These are phyloP conservation scores for Chrysosporium queenslandicum DNA, from an alignment of 2,329 filamentous ascomycete genomes.

Conservation along the genomic window DNA sequence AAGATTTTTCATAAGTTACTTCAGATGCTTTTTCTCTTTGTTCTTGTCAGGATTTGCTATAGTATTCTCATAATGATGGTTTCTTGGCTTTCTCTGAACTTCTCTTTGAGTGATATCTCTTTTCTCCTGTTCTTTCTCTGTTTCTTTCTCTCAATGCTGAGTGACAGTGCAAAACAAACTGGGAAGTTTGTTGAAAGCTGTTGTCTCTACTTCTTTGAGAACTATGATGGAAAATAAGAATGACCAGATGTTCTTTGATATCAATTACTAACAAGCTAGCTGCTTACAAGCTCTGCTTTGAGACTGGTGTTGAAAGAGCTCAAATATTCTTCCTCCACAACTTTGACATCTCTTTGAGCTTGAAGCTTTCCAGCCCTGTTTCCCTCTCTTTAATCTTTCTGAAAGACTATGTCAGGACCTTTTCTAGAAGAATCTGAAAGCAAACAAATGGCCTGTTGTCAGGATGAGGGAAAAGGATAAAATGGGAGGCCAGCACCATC, in stretches of 20 bases:
- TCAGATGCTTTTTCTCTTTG: conserved; percentile 1
- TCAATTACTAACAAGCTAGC: not conserved
- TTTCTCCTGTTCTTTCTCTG: conserved; percentile 1
- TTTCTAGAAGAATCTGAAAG: not conserved
- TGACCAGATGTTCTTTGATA: not conserved
- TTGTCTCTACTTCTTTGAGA: conserved; percentile 3
- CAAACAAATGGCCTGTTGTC: not conserved
- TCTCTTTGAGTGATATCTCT: not conserved
- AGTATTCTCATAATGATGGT: not conserved
- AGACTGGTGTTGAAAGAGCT: not conserved
- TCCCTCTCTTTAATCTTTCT: not conserved
- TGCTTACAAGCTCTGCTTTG: conserved; percentile 1
- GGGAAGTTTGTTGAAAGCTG: conserved; percentile 4
- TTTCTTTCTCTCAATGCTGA: conserved; percentile 4
- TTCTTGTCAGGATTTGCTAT: conserved; percentile 3
- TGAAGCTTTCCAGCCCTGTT: not conserved
- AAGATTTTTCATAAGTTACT: too few relatives aligned
- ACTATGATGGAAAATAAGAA: not conserved
- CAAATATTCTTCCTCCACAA: not conserved
- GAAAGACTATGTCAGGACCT: not conserved
- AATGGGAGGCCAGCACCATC: too few relatives aligned
- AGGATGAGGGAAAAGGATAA: too few relatives aligned
- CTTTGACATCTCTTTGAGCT: conserved; percentile 2
- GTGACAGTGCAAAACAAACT: conserved; percentile 1
- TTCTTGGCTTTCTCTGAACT: conserved; percentile 1